Conservation (phyloP, 352 stramenopile genomes). For the Phytopythium cucurbitacearum region DNA sequence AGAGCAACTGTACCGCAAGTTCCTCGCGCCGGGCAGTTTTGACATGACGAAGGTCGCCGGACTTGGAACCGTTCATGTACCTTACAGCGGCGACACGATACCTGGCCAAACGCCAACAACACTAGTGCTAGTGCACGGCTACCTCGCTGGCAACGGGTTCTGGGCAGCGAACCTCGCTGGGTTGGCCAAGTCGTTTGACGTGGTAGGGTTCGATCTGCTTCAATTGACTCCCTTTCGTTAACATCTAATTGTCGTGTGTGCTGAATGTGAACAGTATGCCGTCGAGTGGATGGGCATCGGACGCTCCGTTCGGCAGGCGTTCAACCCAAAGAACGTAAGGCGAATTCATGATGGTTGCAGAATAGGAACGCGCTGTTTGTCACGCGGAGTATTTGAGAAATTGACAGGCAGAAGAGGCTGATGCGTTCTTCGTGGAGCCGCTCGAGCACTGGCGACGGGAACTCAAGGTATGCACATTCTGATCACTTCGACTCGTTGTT, state of each 20-base stretch:
- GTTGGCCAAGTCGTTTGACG: slow-evolving; percentile 56
- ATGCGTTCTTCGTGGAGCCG: slow-evolving; percentile 71
- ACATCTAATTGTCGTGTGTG: background rate
- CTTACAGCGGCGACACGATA: slow-evolving; percentile 35
- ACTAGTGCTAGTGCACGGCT: slow-evolving; percentile 65
- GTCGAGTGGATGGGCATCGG: slow-evolving; percentile 74
- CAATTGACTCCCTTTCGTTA: background rate
- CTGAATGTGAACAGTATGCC: slow-evolving; percentile 32
- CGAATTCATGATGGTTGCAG: background rate
- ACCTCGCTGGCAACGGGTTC: slow-evolving; percentile 64
- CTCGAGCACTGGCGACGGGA: slow-evolving; percentile 60
- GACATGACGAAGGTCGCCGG: slow-evolving; percentile 37
- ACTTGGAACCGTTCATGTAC: slow-evolving; percentile 63
- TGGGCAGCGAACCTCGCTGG: slow-evolving; percentile 62
- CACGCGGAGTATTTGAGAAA: too few relatives aligned
- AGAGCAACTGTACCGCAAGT: slow-evolving; percentile 49
- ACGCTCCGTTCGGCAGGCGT: slow-evolving; percentile 43
- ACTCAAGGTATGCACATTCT: slow-evolving; percentile 21
- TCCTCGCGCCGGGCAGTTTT: slow-evolving; percentile 28
- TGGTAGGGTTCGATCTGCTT: slow-evolving; percentile 23
- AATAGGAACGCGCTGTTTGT: too few relatives aligned
- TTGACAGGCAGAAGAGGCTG: slow-evolving; percentile 34
- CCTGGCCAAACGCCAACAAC: slow-evolving; percentile 16
- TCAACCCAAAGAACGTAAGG: slow-evolving; percentile 42
- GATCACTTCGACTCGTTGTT: too few relatives aligned